These are phyloP conservation scores for Collariella sp. DNA, from an alignment of 495 filamentous ascomycete species.

Conservation along the genomic window DNA sequence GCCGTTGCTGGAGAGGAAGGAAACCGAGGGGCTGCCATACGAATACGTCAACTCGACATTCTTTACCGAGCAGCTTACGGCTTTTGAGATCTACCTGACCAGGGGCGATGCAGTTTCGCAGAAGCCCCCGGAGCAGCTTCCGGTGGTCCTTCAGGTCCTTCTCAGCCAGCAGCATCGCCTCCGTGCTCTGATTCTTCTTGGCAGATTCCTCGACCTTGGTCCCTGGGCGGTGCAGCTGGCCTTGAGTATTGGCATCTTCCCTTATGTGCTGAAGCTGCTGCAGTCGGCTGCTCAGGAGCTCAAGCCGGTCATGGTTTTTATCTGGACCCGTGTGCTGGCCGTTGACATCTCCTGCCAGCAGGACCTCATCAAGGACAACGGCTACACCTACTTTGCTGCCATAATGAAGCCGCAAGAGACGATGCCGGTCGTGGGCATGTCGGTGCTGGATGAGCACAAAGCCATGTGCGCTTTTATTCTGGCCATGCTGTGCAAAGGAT, in stretches of 20 bases:
- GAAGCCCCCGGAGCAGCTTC: constrained; percentile 85
- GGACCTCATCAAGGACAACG: constrained; percentile 91
- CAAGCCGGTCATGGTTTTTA: constrained; percentile 99
- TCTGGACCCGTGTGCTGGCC: constrained; percentile 94
- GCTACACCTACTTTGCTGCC: constrained; percentile 89
- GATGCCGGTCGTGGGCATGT: constrained; percentile 75
- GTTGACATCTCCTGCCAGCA: constrained; percentile 88
- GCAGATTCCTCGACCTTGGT: constrained; percentile 87
- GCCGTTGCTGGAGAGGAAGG: constrained; percentile 64
- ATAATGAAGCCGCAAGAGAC: constrained; percentile 76
- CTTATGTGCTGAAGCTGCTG: constrained; percentile 90
- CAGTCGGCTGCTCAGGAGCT: constrained; percentile 92
- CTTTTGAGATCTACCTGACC: constrained; percentile 92
- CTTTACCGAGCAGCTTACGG: constrained; percentile 94
- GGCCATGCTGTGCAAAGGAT: constrained; percentile 91
- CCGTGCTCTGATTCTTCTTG: constrained; percentile 85
- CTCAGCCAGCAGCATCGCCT: constrained; percentile 91
- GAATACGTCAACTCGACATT: constrained; percentile 93
- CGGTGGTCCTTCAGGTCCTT: constrained; percentile 91
- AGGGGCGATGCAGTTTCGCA: constrained; percentile 73
- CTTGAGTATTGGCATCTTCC: constrained; percentile 95
- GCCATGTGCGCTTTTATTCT: constrained; percentile 99
- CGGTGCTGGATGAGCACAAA: constrained; percentile 83
- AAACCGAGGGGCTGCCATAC: constrained; percentile 65
- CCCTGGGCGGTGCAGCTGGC: constrained; percentile 97